Conservation (phyloP, 306 rosid genomes). For the Oemleria cerasiformis region DNA sequence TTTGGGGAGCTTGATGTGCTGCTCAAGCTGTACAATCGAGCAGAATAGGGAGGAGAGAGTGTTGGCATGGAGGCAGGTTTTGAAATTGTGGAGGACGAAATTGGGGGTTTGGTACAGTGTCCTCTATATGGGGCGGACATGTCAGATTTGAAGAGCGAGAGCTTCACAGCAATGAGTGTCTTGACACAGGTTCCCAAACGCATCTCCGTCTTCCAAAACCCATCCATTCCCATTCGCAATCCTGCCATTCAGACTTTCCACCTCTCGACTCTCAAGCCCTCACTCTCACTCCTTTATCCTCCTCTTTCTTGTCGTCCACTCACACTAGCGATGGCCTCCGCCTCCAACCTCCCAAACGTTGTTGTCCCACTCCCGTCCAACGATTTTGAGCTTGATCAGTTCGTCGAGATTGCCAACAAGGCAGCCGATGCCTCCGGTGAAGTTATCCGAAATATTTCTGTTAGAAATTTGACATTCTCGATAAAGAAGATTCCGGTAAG, state of each 20-base stretch:
- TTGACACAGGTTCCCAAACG: slow-evolving; percentile 22
- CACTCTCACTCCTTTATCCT: background rate
- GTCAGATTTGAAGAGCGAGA: too few relatives aligned
- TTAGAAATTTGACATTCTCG: slow-evolving; percentile 62
- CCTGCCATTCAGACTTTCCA: background rate
- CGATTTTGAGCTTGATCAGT: slow-evolving; percentile 38
- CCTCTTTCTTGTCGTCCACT: slow-evolving; percentile 18
- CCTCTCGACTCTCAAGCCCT: slow-evolving; percentile 7
- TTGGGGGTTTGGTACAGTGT: too few relatives aligned
- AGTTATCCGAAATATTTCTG: slow-evolving; percentile 68
- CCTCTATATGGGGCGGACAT: too few relatives aligned
- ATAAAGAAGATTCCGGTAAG: slow-evolving; percentile 69
- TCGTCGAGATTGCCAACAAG: slow-evolving; percentile 52
- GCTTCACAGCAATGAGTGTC: too few relatives aligned
- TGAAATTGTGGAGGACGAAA: slow-evolving; percentile 16
- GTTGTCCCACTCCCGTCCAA: slow-evolving; percentile 1
- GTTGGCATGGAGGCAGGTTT: slow-evolving; percentile 21
- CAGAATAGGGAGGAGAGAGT: slow-evolving; percentile 29
- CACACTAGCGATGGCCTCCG: slow-evolving; percentile 37
- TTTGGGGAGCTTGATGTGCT: too few relatives aligned
- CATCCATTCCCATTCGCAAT: slow-evolving; percentile 8
- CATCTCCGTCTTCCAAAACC: slow-evolving; percentile 17
- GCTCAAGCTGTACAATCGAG: slow-evolving; percentile 44
- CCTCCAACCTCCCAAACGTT: slow-evolving; percentile 21
- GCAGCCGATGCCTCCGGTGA: slow-evolving; percentile 86